A percentile compares a stretch with the other conserved stretches of the same genome.
phyloP scores from a whole-genome alignment of 805 yeast species.

The Metschnikowia santaceciliae region DNA sequence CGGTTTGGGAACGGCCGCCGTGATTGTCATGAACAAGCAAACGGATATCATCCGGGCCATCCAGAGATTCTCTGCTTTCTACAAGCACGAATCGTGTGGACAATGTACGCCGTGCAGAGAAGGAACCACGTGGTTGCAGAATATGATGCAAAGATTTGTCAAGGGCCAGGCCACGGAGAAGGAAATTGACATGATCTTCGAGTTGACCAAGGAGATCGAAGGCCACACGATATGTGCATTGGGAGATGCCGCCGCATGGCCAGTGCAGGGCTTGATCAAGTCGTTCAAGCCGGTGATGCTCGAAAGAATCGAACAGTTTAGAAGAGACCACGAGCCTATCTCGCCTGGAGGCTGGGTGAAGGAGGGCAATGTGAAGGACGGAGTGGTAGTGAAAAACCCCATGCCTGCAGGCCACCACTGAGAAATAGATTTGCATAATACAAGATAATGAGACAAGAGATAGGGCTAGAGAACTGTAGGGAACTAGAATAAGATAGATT shows the following conservation, averaged over 20 bases:
- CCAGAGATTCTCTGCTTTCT: constrained; percentile 78
- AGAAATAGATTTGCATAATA: constrained; percentile 3
- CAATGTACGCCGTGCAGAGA: constrained; percentile 95
- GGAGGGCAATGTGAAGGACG: constrained; percentile 54
- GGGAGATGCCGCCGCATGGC: constrained; percentile 95
- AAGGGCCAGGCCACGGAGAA: constrained; percentile 74
- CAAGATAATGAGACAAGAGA: neutral
- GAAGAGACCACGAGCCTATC: constrained; percentile 45
- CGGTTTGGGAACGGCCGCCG: constrained; percentile 91
- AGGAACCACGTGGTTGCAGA: constrained; percentile 82
- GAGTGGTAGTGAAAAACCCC: constrained; percentile 61
- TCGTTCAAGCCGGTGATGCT: constrained; percentile 81
- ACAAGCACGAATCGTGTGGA: constrained; percentile 91
- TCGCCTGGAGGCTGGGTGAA: constrained; percentile 77
- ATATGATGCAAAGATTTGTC: constrained; percentile 79
- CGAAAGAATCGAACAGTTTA: constrained; percentile 66
- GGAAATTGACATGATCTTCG: constrained; percentile 82
- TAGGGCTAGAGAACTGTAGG: no score
- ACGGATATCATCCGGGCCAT: constrained; percentile 83
- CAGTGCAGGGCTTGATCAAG: constrained; percentile 82
- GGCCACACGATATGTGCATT: constrained; percentile 91
- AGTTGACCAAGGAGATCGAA: constrained; percentile 81
- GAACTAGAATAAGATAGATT: no score
- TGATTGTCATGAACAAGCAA: constrained; percentile 83
- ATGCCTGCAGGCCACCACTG: constrained; percentile 41